Conservation (phyloP, 306 rosid species). For the Trifolium fragiferum region DNA sequence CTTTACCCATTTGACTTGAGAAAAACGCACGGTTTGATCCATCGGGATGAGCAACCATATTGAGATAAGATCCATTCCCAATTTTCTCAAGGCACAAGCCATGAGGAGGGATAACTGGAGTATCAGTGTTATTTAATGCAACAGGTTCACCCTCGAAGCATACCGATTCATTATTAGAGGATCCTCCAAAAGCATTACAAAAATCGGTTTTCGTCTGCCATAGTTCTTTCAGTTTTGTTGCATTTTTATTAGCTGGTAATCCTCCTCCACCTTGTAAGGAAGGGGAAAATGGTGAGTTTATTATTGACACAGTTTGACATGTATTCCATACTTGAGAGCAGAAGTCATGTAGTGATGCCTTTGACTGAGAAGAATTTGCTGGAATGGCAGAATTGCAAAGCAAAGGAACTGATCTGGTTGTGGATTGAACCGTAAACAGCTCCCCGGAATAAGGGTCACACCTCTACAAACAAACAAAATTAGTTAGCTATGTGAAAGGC, state of each 20-base stretch:
- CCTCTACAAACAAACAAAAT: slow-evolving; percentile 53
- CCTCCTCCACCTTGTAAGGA: slow-evolving; percentile 66
- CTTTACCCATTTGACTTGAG: slow-evolving; percentile 72
- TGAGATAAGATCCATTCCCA: slow-evolving; percentile 87
- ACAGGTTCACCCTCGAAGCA: slow-evolving; percentile 86
- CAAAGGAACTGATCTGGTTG: slow-evolving; percentile 70
- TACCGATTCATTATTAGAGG: slow-evolving; percentile 60
- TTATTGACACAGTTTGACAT: slow-evolving; percentile 72
- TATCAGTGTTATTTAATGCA: slow-evolving; percentile 51
- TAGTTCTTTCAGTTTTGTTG: slow-evolving; percentile 60
- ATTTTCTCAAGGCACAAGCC: slow-evolving; percentile 96
- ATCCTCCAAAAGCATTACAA: slow-evolving; percentile 83
- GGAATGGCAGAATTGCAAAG: slow-evolving; percentile 79
- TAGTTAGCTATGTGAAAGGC: slow-evolving; percentile 24
- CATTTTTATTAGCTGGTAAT: slow-evolving; percentile 47
- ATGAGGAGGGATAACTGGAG: slow-evolving; percentile 54
- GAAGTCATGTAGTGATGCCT: slow-evolving; percentile 52
- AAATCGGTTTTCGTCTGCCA: slow-evolving; percentile 88
- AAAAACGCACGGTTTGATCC: slow-evolving; percentile 94
- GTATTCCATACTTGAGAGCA: slow-evolving; percentile 85
- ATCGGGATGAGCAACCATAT: slow-evolving; percentile 93
- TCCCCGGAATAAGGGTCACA: slow-evolving; percentile 92
- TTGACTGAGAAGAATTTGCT: slow-evolving; percentile 74
- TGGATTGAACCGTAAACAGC: slow-evolving; percentile 61
- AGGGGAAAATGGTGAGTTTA: slow-evolving; percentile 85